Base-by-base conservation (phyloP, 345 rosid species). In the Trapa bicornis region DNA sequence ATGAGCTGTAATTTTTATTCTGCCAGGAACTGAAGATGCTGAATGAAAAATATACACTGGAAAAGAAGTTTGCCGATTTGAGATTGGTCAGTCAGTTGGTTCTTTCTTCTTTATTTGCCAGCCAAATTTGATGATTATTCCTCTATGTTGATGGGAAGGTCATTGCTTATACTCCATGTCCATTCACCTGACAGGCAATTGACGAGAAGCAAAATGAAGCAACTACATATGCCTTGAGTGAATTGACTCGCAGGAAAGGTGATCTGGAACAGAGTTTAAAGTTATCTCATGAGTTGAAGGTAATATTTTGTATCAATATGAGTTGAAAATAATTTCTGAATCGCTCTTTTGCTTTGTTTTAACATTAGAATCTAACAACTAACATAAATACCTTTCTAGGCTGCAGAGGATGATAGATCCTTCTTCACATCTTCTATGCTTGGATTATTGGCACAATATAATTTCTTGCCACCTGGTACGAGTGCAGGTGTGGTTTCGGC, bases 201-300 rank as follows among this genome's bases (percentile, higher is more conserved):
- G 95, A 91, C 80, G 97, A 94, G 77, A 91, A 86, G 78, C 89
- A 91, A 76, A 89, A 81, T 64, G 99, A 94, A 78, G 85, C 86
- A 38, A 76, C 88, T 52, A 80, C 85, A 35, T 84, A 96, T 33
- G 91, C 99, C 3, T 78, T 81, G 77, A 86, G 83, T 76, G 96
- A 87, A 70, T 70, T 91, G 74, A 84, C 80, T 72, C 83, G 65
- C 60, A 75, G 99, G 74, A 91, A 91, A 87, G 91, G 86, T 47
- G 89, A 85, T 74, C 88, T 94, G 67, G 99, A 94, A 73, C 83
- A 78, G 72, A 89, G 89, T 70, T 80, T 89, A 71, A 91, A 87
- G 77, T 70, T 91, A 77, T 77, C 81, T 1, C 86, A 91, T 80
- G 96, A 94, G 57, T 79, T 94, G 73, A 94, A 94, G 97, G 99